phyloP scores from a whole-genome alignment of 139 green algal species.

The Tetradesmus lagerheimii region DNA sequence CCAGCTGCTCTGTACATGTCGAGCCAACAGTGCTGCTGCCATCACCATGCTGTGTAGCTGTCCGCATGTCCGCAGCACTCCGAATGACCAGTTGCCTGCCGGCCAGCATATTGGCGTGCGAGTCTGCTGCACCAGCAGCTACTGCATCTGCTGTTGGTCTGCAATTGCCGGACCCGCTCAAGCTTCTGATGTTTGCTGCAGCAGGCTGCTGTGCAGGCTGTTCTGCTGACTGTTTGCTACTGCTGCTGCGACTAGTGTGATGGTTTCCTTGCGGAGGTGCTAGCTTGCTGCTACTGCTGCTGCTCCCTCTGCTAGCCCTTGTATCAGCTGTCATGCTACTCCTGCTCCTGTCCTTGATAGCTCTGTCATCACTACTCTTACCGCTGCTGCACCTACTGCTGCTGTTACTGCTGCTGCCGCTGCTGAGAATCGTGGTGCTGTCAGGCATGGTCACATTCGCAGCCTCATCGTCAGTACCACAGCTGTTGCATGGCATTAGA shows the following conservation, averaged over 20 bases:
- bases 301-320: not conserved
- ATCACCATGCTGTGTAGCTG: not conserved
- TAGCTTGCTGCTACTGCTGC: not conserved
- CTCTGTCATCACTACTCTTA: not conserved
- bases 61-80: not conserved
- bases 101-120: not conserved
- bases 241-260: not conserved
- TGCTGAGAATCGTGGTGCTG: not conserved
- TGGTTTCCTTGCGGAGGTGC: not conserved
- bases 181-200: not conserved
- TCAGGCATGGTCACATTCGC: not conserved
- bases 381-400: not conserved
- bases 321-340: not conserved
- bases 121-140: not conserved
- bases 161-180: not conserved
- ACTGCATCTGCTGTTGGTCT: not conserved
- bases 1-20: not conserved
- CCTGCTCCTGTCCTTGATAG: not conserved
- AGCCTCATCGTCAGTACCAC: not conserved
- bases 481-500: not conserved
- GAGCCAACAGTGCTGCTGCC: not conserved
- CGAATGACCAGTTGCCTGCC: conserved; percentile 13
- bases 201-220: not conserved
- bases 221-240: not conserved
- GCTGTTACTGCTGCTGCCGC: not conserved